A percentile compares a stretch with the other conserved stretches of the same genome.
These are phyloP conservation scores for Mycothermus thermophilus DNA, from an alignment of 495 filamentous ascomycete genomes.

Conservation along the genomic window DNA sequence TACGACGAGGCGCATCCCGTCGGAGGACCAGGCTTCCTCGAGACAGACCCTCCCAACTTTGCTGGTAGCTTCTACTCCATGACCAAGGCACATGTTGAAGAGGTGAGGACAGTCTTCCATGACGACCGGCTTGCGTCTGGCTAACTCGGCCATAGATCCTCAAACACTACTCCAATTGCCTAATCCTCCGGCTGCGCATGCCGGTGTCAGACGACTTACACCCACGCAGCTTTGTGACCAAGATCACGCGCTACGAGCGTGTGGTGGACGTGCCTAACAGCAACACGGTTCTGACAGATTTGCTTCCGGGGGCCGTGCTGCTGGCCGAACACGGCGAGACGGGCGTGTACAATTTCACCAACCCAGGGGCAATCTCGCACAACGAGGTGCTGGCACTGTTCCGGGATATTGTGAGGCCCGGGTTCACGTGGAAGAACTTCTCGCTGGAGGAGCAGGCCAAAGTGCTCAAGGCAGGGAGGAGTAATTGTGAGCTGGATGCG, in stretches of 20 bases:
- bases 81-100: conserved; percentile 51
- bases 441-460: conserved; percentile 50
- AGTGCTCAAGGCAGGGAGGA: conserved; percentile 50
- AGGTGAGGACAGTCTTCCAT: conserved; percentile 26
- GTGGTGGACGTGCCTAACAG: conserved; percentile 55
- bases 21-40: conserved; percentile 43
- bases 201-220: conserved; percentile 56
- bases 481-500: conserved; percentile 50
- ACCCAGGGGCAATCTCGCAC: conserved; percentile 53
- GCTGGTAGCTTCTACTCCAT: conserved; percentile 51
- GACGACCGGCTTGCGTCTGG: neutral
- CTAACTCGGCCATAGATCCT: conserved; percentile 32
- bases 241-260: conserved; percentile 48
- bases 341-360: conserved; percentile 56
- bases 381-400: conserved; percentile 52
- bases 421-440: conserved; percentile 54
- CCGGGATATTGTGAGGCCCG: conserved; percentile 45
- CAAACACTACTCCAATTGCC: conserved; percentile 42
- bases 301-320: conserved; percentile 45
- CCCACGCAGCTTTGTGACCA: conserved; percentile 52
- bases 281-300: conserved; percentile 50
- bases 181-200: conserved; percentile 52
- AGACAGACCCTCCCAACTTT: conserved; percentile 52
- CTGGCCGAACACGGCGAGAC: conserved; percentile 46
- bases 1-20: conserved; percentile 45